Percentiles rank a stretch among this genome's conserved stretches.
Evolutionary conservation across 192 early-diverging fungal genomes (phyloP).

Genomic region (Backusella westeae): DNA sequence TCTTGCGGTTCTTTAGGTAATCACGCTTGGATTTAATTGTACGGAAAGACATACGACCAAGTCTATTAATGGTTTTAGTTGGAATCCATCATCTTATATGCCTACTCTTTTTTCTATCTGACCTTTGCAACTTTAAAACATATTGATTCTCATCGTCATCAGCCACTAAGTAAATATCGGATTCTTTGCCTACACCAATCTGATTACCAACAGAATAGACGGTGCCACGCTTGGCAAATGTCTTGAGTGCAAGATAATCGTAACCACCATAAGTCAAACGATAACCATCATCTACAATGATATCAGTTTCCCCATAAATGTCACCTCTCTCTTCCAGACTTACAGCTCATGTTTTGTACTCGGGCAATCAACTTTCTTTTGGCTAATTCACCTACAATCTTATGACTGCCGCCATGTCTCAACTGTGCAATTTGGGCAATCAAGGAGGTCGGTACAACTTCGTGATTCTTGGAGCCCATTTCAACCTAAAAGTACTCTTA

Average conservation of each 20-base stretch:
- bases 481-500: constrained; percentile 60
- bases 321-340: background rate
- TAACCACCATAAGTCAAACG: constrained; percentile 98
- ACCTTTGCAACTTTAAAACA: constrained; percentile 95
- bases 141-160: constrained; percentile 87
- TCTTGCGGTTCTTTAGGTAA: constrained; percentile 90
- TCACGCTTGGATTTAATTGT: constrained; percentile 97
- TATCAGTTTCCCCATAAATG: too few species aligned
- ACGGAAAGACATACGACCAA: constrained; percentile 95
- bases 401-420: constrained; percentile 81
- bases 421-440: constrained; percentile 95
- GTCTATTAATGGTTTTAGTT: constrained; percentile 39
- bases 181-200: constrained; percentile 99
- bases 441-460: constrained; percentile 90
- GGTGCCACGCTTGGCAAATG: constrained; percentile 81
- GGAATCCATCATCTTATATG: too few species aligned
- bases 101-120: background rate
- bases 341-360: constrained; percentile 81
- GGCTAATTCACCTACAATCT: constrained; percentile 82
- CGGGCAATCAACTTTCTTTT: constrained; percentile 88
- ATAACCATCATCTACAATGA: constrained; percentile 83
- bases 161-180: constrained; percentile 96
- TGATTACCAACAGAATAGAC: constrained; percentile 97
- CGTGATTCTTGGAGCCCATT: constrained; percentile 98
- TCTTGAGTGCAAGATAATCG: constrained; percentile 96